Conservation (phyloP, 129 eudicot genomes). For the Flaveria ramosissima region DNA sequence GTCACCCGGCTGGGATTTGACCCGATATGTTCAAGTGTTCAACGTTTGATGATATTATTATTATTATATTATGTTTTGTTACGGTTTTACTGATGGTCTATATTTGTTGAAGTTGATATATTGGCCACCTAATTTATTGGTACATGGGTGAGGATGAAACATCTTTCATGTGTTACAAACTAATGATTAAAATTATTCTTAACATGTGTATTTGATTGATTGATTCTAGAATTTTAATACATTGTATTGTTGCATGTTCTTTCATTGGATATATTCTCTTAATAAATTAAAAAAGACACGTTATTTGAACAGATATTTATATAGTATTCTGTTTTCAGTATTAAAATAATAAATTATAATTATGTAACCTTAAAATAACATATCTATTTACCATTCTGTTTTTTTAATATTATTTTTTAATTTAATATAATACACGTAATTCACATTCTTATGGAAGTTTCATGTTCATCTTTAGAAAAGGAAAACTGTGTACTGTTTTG, state of each 20-base stretch:
- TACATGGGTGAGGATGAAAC: background rate
- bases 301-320: no score
- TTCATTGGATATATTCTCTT: background rate
- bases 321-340: no score
- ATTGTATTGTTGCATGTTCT: background rate
- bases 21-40: conserved; percentile 1
- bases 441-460: background rate
- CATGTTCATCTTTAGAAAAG: background rate
- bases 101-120: conserved; percentile 9
- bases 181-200: background rate
- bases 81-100: background rate
- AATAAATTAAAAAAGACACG: no score
- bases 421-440: background rate
- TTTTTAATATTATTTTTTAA: background rate
- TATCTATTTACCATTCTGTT: background rate
- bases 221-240: background rate
- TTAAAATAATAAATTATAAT: no score
- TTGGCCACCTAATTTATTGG: background rate
- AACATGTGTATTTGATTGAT: background rate
- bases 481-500: background rate
- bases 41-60: background rate
- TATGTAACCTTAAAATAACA: no score
- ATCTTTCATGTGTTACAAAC: background rate
- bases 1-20: conserved; percentile 28
- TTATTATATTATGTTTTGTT: background rate